Percentiles rank a stretch among this genome's conserved stretches.
Conservation (phyloP, 176 grass and related monocot species). For the Otatea glauca region DNA sequence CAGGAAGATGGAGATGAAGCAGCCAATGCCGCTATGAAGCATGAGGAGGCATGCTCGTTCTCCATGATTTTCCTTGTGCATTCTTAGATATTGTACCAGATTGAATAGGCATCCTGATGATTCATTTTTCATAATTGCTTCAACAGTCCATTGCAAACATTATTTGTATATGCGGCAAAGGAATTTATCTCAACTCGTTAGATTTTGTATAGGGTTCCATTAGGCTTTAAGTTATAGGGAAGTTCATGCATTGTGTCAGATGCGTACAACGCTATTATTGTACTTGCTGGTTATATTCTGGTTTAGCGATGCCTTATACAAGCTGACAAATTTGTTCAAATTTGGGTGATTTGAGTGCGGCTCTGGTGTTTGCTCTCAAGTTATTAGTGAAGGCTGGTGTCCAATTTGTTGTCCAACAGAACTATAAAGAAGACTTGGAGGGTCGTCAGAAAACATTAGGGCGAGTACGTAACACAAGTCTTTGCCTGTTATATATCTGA, state of each 20-base stretch:
- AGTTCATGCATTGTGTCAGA: conserved; percentile 8
- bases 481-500: too few relatives aligned
- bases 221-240: conserved; percentile 36
- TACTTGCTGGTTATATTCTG: not conserved
- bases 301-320: not conserved
- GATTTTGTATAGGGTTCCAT: conserved; percentile 42
- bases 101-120: conserved; percentile 30
- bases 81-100: conserved; percentile 28
- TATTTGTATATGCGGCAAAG: conserved; percentile 41
- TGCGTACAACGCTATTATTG: conserved; percentile 9
- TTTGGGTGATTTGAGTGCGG: not conserved
- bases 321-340: conserved; percentile 1
- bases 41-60: not conserved
- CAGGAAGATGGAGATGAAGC: conserved; percentile 16
- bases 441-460: too few relatives aligned
- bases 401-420: not conserved
- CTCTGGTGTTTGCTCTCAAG: not conserved
- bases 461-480: too few relatives aligned
- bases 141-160: conserved; percentile 28
- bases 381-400: not conserved
- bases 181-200: conserved; percentile 1
- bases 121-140: conserved; percentile 43
- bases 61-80: conserved; percentile 16
- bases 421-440: not conserved
- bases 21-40: not conserved